A percentile compares a stretch with the other conserved stretches of the same genome.
Evolutionary conservation across 345 rosid genomes (phyloP).

Genomic region (Salix brachista): DNA sequence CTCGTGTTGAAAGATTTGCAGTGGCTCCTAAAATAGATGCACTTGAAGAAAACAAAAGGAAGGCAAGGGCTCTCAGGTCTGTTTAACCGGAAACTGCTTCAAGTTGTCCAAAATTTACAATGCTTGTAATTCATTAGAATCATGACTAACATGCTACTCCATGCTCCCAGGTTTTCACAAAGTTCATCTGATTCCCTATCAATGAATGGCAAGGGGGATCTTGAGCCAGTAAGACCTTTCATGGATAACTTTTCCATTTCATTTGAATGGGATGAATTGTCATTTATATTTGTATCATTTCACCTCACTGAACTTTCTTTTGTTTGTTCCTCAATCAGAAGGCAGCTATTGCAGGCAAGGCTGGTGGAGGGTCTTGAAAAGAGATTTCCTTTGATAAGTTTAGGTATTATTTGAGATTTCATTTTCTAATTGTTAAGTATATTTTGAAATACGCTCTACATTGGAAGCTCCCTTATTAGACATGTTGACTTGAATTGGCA

Average conservation of each 20-base stretch:
- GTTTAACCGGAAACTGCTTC: not conserved
- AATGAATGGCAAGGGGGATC: constrained; percentile 44
- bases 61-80: constrained; percentile 81
- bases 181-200: constrained; percentile 42
- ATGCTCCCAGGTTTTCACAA: constrained; percentile 54
- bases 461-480: not conserved
- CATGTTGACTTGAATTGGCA: not conserved
- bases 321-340: constrained; percentile 33
- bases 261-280: not conserved
- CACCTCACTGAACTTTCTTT: constrained; percentile 6
- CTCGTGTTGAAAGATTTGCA: constrained; percentile 74
- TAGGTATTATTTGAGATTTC: constrained; percentile 34
- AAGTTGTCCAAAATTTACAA: not conserved
- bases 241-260: not conserved
- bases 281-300: not conserved
- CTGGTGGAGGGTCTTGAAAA: constrained; percentile 51
- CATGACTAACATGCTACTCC: not conserved
- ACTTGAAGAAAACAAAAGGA: constrained; percentile 70
- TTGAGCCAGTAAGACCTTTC: constrained; percentile 40
- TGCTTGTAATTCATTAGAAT: not conserved
- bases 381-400: constrained; percentile 18
- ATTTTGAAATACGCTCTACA: not conserved
- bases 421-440: not conserved
- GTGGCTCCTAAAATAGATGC: constrained; percentile 47
- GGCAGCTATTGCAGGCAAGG: constrained; percentile 59